A percentile compares a stretch with the other conserved stretches of the same genome.
phyloP scores from a whole-genome alignment of 202 grass and related monocot genomes.

The Zoysia matrella region DNA sequence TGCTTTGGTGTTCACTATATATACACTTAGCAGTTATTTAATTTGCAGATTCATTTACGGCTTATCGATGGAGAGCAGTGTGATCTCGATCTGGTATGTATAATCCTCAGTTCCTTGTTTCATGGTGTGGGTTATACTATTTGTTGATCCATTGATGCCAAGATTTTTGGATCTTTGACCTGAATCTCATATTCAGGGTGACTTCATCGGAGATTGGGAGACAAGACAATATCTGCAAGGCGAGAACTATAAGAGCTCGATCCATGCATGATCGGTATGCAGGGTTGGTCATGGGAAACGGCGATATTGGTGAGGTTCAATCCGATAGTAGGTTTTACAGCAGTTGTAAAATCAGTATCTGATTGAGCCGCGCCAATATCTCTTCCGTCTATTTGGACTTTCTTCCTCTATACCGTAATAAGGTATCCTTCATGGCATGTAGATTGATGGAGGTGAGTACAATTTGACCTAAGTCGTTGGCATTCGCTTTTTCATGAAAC shows the following conservation, averaged over 20 bases:
- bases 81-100: conserved; percentile 25
- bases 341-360: conserved; percentile 64
- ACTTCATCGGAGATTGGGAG: too few species aligned
- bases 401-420: background rate
- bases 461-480: background rate
- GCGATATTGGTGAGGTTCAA: conserved; percentile 65
- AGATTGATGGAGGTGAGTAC: conserved; percentile 18
- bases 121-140: background rate
- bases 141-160: background rate
- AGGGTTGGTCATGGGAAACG: conserved; percentile 44
- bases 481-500: background rate
- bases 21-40: too few species aligned
- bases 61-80: background rate
- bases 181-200: background rate
- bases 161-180: background rate
- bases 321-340: conserved; percentile 51
- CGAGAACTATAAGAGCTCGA: background rate
- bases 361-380: conserved; percentile 99
- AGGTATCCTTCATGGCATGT: background rate
- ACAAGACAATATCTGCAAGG: background rate
- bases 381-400: conserved; percentile 45
- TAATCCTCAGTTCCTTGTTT: background rate
- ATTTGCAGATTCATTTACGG: background rate
- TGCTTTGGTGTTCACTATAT: background rate
- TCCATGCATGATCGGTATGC: conserved; percentile 7